Evolutionary conservation across 2,329 filamentous ascomycete species (phyloP), one percentile per base, ranked within the genome.

Genomic region (Beauveria scarabaeidicola): DNA sequence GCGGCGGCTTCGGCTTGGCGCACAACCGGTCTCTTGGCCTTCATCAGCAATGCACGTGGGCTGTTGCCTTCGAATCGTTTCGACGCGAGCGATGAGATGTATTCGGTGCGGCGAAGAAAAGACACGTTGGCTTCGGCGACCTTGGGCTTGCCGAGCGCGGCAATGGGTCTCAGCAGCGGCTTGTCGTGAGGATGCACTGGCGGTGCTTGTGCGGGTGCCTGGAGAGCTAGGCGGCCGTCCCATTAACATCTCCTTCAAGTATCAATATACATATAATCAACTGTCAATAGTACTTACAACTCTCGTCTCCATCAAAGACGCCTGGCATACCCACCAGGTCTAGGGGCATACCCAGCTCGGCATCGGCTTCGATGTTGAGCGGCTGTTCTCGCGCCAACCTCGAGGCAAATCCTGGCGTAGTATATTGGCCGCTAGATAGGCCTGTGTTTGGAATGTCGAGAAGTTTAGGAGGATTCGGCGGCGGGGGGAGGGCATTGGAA

Each of bases 381-480:
- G 93, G 90, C 77, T 97, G 94, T 69, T 96, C 91, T 69, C 93
- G 82, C 19, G 90, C 91, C 66, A 99, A 79, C 64, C 91, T 86
- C 50, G 92, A 94, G 32, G 92, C 91, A 77, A 96, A 99, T 23
- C 87, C 87, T 1, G 94, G 90, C 3, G 87, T 90, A 36, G 94
- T 95, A 75, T 97, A 97, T 71, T 95, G 89, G 61, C 88, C 88
- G 66, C 86, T 89, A 44, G 89, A 82, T 17, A 97, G 83, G 46
- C 94, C 94, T 60, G 90, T 94, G 68, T 96, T 96, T 11, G 94
- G 93, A 62, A 99, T 96, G 65, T 97, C 91, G 67, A 99, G 88
- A 63, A 99, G 87, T 80, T 99, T 99, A 1, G 94, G 94, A 1
- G 93, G 91, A 70, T 92, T 91, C 59, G 93, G 91, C 58, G 94